These are phyloP conservation scores for Jacaranda mimosifolia DNA, from an alignment of 257 asterid species.

Conservation along the genomic window DNA sequence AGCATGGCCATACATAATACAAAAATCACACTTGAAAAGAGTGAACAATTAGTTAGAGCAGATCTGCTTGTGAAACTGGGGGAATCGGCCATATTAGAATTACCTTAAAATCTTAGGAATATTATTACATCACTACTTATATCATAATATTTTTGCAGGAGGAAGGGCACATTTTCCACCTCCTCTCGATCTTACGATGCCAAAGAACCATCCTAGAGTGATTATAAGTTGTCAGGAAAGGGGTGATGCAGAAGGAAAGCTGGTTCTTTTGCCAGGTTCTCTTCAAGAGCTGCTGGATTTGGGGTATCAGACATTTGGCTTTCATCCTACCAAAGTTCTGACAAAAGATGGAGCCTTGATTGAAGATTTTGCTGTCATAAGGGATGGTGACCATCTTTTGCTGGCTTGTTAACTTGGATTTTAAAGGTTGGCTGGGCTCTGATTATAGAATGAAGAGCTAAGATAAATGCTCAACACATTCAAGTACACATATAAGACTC, in stretches of 20 bases:
- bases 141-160: conserved; percentile 40
- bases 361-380: conserved; percentile 61
- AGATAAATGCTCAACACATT: neutral
- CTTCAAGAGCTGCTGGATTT: conserved; percentile 63
- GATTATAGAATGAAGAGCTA: neutral
- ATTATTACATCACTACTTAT: neutral
- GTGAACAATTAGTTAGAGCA: no score
- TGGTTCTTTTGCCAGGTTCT: conserved; percentile 64
- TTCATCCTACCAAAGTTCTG: conserved; percentile 51
- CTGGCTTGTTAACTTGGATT: conserved; percentile 45
- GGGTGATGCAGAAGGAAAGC: conserved; percentile 46
- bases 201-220: conserved; percentile 52
- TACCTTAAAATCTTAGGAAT: neutral
- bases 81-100: no score
- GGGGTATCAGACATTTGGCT: conserved; percentile 65
- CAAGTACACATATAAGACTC: neutral
- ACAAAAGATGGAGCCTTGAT: conserved; percentile 63
- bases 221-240: conserved; percentile 56
- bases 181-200: conserved; percentile 25
- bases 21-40: no score
- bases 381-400: conserved; percentile 82
- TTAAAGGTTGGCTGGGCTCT: neutral
- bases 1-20: no score
- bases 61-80: no score
- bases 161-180: conserved; percentile 37